These are phyloP conservation scores for Erythrobasidium hasegawianum DNA, from an alignment of 1,284 basidiomycete genomes.

Conservation along the genomic window DNA sequence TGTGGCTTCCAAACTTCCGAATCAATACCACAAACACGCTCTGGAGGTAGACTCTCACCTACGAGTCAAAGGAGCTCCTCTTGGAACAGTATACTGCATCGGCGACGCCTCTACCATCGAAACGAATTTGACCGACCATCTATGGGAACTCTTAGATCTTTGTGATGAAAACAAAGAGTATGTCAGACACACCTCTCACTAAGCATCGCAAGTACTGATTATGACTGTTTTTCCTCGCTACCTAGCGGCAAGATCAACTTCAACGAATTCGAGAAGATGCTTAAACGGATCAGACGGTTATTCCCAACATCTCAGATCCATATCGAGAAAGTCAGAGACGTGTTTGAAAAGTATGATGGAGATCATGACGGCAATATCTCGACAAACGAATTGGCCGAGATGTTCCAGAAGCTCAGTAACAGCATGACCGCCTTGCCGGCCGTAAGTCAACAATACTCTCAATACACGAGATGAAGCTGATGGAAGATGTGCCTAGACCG, in stretches of 20 bases:
- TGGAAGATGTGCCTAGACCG: too few species aligned
- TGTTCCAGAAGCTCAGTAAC: constrained; percentile 79
- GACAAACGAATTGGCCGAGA: constrained; percentile 80
- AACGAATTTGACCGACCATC: constrained; percentile 73
- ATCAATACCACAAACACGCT: constrained; percentile 88
- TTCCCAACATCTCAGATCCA: constrained; percentile 79
- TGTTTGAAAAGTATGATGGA: constrained; percentile 85
- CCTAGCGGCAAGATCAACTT: constrained; percentile 62
- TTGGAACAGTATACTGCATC: constrained; percentile 87
- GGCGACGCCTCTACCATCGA: constrained; percentile 95
- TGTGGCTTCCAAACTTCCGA: constrained; percentile 78
- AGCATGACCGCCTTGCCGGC: constrained; percentile 91
- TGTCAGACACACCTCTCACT: too few species aligned
- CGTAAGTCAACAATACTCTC: too few species aligned
- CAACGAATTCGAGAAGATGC: constrained; percentile 74
- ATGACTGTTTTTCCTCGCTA: too few species aligned
- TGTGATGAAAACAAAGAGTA: constrained; percentile 57
- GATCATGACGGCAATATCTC: constrained; percentile 77
- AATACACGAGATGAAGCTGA: too few species aligned
- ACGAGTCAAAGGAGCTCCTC: constrained; percentile 87
- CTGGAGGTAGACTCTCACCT: constrained; percentile 72
- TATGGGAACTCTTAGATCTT: constrained; percentile 81
- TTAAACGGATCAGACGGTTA: constrained; percentile 66
- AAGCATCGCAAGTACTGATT: too few species aligned
- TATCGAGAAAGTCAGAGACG: constrained; percentile 63